phyloP scores from a whole-genome alignment of 2,329 filamentous ascomycete genomes.

The Helminthosporium solani region DNA sequence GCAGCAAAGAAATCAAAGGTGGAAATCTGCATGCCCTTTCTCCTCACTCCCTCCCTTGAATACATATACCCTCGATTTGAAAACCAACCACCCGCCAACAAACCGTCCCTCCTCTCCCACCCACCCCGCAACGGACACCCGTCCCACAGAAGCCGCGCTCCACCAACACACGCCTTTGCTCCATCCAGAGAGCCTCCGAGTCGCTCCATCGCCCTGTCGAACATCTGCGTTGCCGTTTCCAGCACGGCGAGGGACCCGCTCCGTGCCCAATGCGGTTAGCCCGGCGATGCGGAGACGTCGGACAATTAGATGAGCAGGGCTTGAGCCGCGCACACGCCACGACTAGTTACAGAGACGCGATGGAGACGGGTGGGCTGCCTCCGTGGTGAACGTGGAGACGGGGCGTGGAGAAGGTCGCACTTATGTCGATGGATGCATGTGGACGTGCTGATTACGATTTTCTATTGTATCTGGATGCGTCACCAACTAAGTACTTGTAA shows the following conservation, averaged over 20 bases:
- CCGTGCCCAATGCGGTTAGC: slow-evolving; percentile 28
- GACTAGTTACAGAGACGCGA: too few species aligned
- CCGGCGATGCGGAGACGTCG: background rate
- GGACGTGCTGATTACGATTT: too few species aligned
- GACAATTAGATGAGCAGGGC: background rate
- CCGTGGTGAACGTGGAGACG: background rate
- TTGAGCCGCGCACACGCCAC: background rate
- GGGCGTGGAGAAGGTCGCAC: background rate
- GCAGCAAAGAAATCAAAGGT: too few species aligned
- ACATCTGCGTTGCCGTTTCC: background rate
- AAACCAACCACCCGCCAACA: too few species aligned
- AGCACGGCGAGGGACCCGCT: slow-evolving; percentile 1
- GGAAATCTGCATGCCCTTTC: too few species aligned
- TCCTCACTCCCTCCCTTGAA: too few species aligned
- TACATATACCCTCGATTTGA: slow-evolving; percentile 32
- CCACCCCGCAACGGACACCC: slow-evolving; percentile 17
- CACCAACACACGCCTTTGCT: slow-evolving; percentile 15
- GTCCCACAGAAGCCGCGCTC: too few species aligned
- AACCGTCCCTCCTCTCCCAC: too few species aligned
- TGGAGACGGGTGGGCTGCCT: background rate
- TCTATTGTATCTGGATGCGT: too few species aligned
- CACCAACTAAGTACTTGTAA: too few species aligned
- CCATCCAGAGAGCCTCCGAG: slow-evolving; percentile 22
- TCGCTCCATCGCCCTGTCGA: slow-evolving; percentile 18
- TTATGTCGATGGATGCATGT: background rate